Evolutionary conservation across 2,329 filamentous ascomycete species (phyloP).

Genomic region (Gnomoniopsis smithogilvyi): DNA sequence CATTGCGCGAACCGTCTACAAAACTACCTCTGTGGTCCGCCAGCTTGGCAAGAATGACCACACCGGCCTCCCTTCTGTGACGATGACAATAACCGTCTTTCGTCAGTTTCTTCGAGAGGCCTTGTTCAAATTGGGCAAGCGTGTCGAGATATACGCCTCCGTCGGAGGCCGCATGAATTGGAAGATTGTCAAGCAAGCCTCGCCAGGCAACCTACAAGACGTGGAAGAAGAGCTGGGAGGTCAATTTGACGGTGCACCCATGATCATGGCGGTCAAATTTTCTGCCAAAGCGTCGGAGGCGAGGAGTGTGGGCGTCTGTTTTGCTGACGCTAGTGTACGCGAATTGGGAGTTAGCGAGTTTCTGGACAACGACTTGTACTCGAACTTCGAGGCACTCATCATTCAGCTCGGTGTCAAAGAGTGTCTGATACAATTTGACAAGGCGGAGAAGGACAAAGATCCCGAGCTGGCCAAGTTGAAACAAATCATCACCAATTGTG

Average conservation of each 20-base stretch:
- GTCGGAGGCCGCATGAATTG: slow-evolving; percentile 78
- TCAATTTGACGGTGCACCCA: slow-evolving; percentile 83
- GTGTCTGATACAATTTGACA: slow-evolving; percentile 80
- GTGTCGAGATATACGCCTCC: slow-evolving; percentile 86
- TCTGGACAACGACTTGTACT: slow-evolving; percentile 97
- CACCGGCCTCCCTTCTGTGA: slow-evolving; percentile 87
- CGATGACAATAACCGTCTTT: slow-evolving; percentile 92
- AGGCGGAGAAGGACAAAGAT: slow-evolving; percentile 79
- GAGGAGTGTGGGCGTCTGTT: slow-evolving; percentile 88
- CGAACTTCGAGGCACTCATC: slow-evolving; percentile 92
- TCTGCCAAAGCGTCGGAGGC: slow-evolving; percentile 83
- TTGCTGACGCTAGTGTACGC: slow-evolving; percentile 92
- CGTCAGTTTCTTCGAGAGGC: slow-evolving; percentile 93
- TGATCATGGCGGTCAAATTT: slow-evolving; percentile 93
- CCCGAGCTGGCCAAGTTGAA: slow-evolving; percentile 83
- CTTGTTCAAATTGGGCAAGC: slow-evolving; percentile 85
- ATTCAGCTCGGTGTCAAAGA: slow-evolving; percentile 97
- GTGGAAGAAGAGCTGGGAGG: slow-evolving; percentile 92
- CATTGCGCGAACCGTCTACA: slow-evolving; percentile 86
- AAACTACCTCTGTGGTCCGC: slow-evolving; percentile 91
- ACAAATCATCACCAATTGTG: slow-evolving; percentile 88
- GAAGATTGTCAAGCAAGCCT: slow-evolving; percentile 89
- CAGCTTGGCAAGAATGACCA: slow-evolving; percentile 82
- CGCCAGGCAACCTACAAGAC: slow-evolving; percentile 93
- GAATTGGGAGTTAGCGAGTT: slow-evolving; percentile 98